phyloP scores from a whole-genome alignment of 2,329 filamentous ascomycete genomes.

The Sporothrix humicola region DNA sequence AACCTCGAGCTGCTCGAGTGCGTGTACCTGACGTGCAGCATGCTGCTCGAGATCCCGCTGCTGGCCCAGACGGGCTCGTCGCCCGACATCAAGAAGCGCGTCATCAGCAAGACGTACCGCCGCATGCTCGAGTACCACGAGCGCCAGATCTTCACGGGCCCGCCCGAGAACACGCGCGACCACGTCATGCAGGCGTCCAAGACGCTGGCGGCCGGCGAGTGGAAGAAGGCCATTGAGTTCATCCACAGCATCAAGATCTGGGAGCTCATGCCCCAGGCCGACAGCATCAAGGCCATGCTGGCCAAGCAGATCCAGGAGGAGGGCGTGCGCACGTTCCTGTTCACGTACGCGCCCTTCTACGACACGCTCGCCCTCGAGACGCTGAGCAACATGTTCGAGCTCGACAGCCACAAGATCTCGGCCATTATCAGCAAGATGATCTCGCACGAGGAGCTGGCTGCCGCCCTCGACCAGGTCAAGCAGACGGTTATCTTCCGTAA shows the following conservation, averaged over 20 bases:
- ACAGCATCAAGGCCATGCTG: conserved; percentile 96
- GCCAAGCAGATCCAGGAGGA: conserved; percentile 98
- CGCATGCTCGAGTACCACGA: conserved; percentile 99
- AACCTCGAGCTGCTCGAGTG: conserved; percentile 98
- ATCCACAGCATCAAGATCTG: conserved; percentile 99
- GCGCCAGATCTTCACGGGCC: conserved; percentile 97
- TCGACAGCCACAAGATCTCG: conserved; percentile 86
- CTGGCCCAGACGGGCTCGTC: conserved; percentile 96
- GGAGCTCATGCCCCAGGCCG: conserved; percentile 92
- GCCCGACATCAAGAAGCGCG: conserved; percentile 93
- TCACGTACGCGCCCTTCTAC: conserved; percentile 99
- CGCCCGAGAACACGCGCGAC: conserved; percentile 97
- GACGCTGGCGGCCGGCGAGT: conserved; percentile 93
- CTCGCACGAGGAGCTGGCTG: conserved; percentile 95
- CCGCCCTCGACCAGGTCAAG: conserved; percentile 96
- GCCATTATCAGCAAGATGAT: conserved; percentile 99
- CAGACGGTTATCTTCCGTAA: conserved; percentile 98
- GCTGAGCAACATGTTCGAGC: conserved; percentile 92
- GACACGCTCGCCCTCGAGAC: conserved; percentile 90
- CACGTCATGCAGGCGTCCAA: conserved; percentile 99
- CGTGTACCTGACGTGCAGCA: conserved; percentile 97
- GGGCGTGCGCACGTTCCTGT: conserved; percentile 95
- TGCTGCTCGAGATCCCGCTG: conserved; percentile 97
- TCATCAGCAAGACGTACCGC: conserved; percentile 99
- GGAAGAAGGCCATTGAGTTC: conserved; percentile 94